These are phyloP conservation scores for Spraguea lophii DNA, from an alignment of 371 early-diverging fungal genomes.

Conservation along the genomic window DNA sequence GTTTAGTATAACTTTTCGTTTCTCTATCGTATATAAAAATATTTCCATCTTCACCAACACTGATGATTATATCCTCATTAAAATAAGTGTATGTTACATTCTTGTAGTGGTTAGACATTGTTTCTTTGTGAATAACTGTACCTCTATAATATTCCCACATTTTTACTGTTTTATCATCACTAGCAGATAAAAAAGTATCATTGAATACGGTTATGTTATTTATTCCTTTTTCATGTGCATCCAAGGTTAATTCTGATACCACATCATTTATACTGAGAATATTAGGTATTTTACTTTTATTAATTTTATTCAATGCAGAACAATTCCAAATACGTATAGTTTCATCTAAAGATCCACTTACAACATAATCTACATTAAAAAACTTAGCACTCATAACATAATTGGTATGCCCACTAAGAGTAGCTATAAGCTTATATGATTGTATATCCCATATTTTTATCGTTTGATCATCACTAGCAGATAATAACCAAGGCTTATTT, in stretches of 20 bases:
- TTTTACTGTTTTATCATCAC: constrained; percentile 89
- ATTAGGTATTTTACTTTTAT: constrained; percentile 67
- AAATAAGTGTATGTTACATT: constrained; percentile 83
- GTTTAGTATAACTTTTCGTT: constrained; percentile 60
- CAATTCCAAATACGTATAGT: constrained; percentile 96
- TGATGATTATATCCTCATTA: constrained; percentile 66
- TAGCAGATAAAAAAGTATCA: constrained; percentile 70
- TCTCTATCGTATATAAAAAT: constrained; percentile 83
- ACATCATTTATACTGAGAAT: constrained; percentile 79
- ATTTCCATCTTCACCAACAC: constrained; percentile 79
- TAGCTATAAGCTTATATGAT: constrained; percentile 78
- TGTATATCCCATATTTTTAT: constrained; percentile 99
- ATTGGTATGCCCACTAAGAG: constrained; percentile 90
- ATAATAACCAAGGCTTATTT: constrained; percentile 87
- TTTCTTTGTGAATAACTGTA: constrained; percentile 84
- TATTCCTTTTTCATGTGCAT: constrained; percentile 91
- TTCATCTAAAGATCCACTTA: constrained; percentile 84
- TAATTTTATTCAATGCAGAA: constrained; percentile 61
- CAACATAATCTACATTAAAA: constrained; percentile 64
- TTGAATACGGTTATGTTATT: constrained; percentile 90
- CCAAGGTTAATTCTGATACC: constrained; percentile 80
- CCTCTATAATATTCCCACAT: constrained; percentile 86
- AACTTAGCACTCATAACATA: constrained; percentile 97
- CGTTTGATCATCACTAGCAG: constrained; percentile 89
- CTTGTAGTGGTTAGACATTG: constrained; percentile 86